Conservation (phyloP, 2,329 filamentous ascomycete species). For the Dactylellina cionopaga region DNA sequence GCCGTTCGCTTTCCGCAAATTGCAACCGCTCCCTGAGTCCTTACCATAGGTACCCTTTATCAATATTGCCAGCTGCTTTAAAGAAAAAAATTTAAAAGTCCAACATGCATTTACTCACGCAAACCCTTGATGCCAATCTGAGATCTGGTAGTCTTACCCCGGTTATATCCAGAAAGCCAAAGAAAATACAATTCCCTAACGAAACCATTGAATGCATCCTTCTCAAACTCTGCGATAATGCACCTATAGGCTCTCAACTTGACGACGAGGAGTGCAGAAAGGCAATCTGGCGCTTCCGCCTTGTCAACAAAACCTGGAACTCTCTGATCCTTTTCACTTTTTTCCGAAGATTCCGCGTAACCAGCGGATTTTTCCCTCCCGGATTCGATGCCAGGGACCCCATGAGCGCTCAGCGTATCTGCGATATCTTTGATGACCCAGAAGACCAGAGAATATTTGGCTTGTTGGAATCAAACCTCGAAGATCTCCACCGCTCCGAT, state of each 20-base stretch:
- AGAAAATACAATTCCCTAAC: conserved; percentile 8
- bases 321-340: background rate
- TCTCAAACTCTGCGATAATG: background rate
- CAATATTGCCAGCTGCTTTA: too few species aligned
- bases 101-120: too few species aligned
- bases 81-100: too few species aligned
- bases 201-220: conserved; percentile 4
- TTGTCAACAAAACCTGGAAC: background rate
- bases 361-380: background rate
- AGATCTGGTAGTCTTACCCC: too few species aligned
- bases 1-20: too few species aligned
- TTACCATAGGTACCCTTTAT: too few species aligned
- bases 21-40: too few species aligned
- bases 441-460: background rate
- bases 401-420: background rate
- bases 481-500: conserved; percentile 4
- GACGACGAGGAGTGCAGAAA: background rate
- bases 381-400: background rate
- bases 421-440: too few species aligned
- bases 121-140: too few species aligned
- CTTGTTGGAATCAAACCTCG: background rate
- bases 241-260: background rate
- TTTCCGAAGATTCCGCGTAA: background rate
- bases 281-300: background rate
- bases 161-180: background rate